phyloP scores from a whole-genome alignment of 345 rosid genomes.

The Lepidium africanum region DNA sequence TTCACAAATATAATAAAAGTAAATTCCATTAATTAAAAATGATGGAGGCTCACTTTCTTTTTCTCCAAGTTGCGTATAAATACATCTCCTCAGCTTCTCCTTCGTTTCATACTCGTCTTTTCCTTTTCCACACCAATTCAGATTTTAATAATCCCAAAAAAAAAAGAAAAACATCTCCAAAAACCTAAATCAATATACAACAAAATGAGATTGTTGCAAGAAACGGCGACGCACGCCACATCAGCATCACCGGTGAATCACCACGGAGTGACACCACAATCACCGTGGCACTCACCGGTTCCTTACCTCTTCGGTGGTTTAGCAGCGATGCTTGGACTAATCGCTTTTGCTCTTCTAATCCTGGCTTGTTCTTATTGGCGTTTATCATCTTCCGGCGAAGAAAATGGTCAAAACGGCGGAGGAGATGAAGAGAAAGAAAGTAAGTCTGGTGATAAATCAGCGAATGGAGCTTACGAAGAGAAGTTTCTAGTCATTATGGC shows the following conservation, averaged over 20 bases:
- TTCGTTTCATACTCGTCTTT: conserved; percentile 8
- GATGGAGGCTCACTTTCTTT: conserved; percentile 8
- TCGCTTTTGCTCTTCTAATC: conserved; percentile 64
- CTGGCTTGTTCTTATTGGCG: conserved; percentile 76
- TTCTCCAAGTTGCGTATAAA: conserved; percentile 27
- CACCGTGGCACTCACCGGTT: conserved; percentile 81
- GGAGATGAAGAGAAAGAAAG: conserved; percentile 38
- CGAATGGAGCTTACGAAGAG: conserved; percentile 39
- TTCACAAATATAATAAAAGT: neutral
- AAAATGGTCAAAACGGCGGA: conserved; percentile 25
- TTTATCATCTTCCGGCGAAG: conserved; percentile 24
- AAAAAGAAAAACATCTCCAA: neutral
- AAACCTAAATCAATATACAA: neutral
- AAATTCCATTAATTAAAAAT: neutral
- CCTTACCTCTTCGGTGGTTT: conserved; percentile 73
- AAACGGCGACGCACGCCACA: neutral
- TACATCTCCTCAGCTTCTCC: conserved; percentile 7
- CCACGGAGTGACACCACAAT: conserved; percentile 21
- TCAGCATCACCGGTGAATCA: conserved; percentile 7
- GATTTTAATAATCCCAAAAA: neutral
- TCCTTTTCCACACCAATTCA: neutral
- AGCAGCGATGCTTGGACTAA: conserved; percentile 73
- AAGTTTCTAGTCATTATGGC: conserved; percentile 69
- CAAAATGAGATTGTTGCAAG: neutral
- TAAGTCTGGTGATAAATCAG: conserved; percentile 19